Evolutionary conservation across 805 yeast genomes (phyloP).

Genomic region (Saccharomycopsis fibuligera): DNA sequence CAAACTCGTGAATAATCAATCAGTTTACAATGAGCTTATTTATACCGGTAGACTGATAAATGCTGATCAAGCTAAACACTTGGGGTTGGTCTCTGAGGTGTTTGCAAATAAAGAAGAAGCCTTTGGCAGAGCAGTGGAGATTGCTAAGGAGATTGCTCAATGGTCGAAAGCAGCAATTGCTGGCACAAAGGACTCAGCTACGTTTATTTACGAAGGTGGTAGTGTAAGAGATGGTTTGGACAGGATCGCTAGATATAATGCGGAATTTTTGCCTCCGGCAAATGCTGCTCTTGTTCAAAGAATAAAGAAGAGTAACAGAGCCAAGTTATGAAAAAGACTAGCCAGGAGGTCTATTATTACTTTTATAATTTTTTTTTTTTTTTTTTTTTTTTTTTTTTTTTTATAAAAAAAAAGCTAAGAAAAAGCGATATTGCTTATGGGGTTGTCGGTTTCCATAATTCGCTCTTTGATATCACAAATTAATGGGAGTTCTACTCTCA

Average conservation of each 20-base stretch:
- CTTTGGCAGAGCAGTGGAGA: slow-evolving; percentile 38
- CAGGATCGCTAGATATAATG: slow-evolving; percentile 10
- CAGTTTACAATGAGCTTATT: slow-evolving; percentile 54
- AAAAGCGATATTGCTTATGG: too few species aligned
- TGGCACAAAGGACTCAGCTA: slow-evolving; percentile 8
- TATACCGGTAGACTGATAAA: slow-evolving; percentile 54
- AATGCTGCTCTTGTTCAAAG: too few species aligned
- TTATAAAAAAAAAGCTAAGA: too few species aligned
- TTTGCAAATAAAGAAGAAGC: slow-evolving; percentile 43
- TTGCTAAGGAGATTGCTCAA: slow-evolving; percentile 33
- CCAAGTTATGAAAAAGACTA: too few species aligned
- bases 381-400: too few species aligned
- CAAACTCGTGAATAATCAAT: slow-evolving; percentile 42
- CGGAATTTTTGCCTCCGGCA: slow-evolving; percentile 3
- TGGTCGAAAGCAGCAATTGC: slow-evolving; percentile 1
- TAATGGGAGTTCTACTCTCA: too few species aligned
- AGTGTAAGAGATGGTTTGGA: slow-evolving; percentile 15
- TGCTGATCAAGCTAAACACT: slow-evolving; percentile 44
- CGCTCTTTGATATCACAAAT: too few species aligned
- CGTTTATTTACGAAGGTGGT: slow-evolving; percentile 9
- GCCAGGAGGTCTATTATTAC: too few species aligned
- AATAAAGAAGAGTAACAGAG: too few species aligned
- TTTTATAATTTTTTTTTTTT: too few species aligned
- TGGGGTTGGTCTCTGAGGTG: slow-evolving; percentile 51
- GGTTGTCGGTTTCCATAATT: too few species aligned